These are phyloP conservation scores for Amanita brunnescens DNA, from an alignment of 768 basidiomycete genomes.

Conservation along the genomic window DNA sequence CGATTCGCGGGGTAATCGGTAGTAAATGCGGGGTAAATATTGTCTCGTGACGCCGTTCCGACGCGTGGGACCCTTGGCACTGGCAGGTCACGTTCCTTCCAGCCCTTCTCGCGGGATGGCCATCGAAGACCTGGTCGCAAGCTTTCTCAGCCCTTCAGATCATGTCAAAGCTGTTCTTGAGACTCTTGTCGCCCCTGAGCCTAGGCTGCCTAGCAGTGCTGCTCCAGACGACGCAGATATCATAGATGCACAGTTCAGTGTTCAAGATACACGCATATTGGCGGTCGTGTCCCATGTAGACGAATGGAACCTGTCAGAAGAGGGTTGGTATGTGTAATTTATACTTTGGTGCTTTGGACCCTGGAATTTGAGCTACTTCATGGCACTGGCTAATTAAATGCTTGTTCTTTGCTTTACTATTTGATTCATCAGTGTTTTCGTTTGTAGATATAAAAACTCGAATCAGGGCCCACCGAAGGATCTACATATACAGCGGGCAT, in stretches of 20 bases:
- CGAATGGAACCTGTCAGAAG: constrained; percentile 7
- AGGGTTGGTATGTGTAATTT: constrained; percentile 7
- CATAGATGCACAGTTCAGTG: neutral
- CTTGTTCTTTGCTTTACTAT: neutral
- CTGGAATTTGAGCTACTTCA: neutral
- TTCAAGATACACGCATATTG: constrained; percentile 2
- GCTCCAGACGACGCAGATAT: neutral
- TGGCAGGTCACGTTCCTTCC: too few relatives aligned
- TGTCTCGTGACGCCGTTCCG: neutral
- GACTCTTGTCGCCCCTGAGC: neutral
- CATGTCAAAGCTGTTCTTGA: constrained; percentile 3
- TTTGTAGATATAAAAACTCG: constrained; percentile 32
- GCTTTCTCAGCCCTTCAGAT: constrained; percentile 7
- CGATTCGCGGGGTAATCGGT: neutral
- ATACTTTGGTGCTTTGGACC: neutral
- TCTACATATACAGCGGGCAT: constrained; percentile 38
- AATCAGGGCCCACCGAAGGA: constrained; percentile 19
- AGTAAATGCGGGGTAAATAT: constrained; percentile 1
- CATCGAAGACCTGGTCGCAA: constrained; percentile 3
- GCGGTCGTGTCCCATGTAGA: constrained; percentile 5
- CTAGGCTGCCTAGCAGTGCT: neutral
- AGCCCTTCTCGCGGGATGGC: neutral
- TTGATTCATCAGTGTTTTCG: constrained; percentile 31
- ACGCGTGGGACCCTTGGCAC: neutral
- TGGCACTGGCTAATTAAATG: neutral